phyloP scores from a whole-genome alignment of 192 early-diverging fungal genomes.

The Linnemannia elongata region DNA sequence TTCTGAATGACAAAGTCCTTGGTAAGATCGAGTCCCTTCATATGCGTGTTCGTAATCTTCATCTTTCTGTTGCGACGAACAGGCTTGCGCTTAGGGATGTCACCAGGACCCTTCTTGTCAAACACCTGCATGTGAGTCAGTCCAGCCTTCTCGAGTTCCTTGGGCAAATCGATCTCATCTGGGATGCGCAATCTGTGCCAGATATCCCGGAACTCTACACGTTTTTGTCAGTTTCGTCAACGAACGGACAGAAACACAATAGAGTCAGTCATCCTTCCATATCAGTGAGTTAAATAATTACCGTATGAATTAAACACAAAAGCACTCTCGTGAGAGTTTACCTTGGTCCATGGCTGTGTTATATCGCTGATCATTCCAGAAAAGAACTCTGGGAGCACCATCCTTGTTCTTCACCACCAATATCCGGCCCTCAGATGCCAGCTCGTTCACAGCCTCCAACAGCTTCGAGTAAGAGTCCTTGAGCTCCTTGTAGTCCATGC shows the following conservation, averaged over 20 bases:
- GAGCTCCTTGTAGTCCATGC: conserved; percentile 82
- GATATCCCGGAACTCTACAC: conserved; percentile 77
- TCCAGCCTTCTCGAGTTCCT: conserved; percentile 78
- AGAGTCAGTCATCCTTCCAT: neutral
- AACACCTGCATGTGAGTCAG: conserved; percentile 81
- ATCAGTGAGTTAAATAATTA: neutral
- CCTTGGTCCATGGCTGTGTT: conserved; percentile 69
- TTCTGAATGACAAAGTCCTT: conserved; percentile 72
- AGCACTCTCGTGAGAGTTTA: conserved; percentile 15
- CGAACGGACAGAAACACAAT: neutral
- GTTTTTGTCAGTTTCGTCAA: neutral
- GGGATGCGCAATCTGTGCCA: conserved; percentile 79
- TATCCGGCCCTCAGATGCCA: conserved; percentile 67
- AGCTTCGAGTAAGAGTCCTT: conserved; percentile 81
- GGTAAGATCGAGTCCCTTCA: conserved; percentile 79
- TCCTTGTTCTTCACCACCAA: conserved; percentile 77
- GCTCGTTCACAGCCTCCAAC: conserved; percentile 64
- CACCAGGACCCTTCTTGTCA: conserved; percentile 69
- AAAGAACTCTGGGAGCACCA: conserved; percentile 72
- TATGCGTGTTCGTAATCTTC: conserved; percentile 86
- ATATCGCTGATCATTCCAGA: conserved; percentile 71
- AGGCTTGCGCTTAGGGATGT: conserved; percentile 66
- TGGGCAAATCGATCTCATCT: conserved; percentile 78
- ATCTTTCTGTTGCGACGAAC: conserved; percentile 74
- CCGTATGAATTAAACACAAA: neutral